phyloP scores from a whole-genome alignment of 352 stramenopile species.

The Globisporangium cylindrosporum region DNA sequence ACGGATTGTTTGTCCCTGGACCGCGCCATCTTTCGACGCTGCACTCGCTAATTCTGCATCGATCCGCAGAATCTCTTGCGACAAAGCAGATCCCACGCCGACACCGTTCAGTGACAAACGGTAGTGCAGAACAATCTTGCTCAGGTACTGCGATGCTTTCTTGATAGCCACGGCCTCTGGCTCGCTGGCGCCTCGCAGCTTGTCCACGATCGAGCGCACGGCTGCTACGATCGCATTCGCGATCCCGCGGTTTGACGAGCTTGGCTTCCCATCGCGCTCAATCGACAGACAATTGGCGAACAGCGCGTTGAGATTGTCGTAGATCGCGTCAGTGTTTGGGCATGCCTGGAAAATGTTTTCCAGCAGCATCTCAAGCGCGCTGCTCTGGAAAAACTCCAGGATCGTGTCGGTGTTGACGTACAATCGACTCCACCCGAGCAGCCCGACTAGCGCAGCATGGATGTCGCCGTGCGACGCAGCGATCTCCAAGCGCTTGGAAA shows the following conservation, averaged over 20 bases:
- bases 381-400: slow-evolving; percentile 64
- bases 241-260: slow-evolving; percentile 32
- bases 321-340: slow-evolving; percentile 31
- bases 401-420: slow-evolving; percentile 65
- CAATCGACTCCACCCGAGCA: slow-evolving; percentile 71
- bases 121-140: slow-evolving; percentile 45
- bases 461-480: slow-evolving; percentile 62
- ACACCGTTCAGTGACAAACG: slow-evolving; percentile 48
- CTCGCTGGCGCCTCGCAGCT: slow-evolving; percentile 13
- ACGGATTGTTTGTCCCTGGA: slow-evolving; percentile 69
- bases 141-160: slow-evolving; percentile 44
- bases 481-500: slow-evolving; percentile 58
- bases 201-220: slow-evolving; percentile 31
- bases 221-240: slow-evolving; percentile 41
- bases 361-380: slow-evolving; percentile 59
- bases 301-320: slow-evolving; percentile 53
- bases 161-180: slow-evolving; percentile 19
- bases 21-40: slow-evolving; percentile 42
- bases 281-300: slow-evolving; percentile 61
- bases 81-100: slow-evolving; percentile 33
- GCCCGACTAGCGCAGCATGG: slow-evolving; percentile 66
- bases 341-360: slow-evolving; percentile 53
- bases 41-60: slow-evolving; percentile 43
- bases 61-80: slow-evolving; percentile 48
- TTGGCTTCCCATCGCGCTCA: slow-evolving; percentile 29